Percentiles rank a stretch among this genome's conserved stretches.
Conservation (phyloP, 2,329 filamentous ascomycete species). For the Penicillium thymicola region DNA sequence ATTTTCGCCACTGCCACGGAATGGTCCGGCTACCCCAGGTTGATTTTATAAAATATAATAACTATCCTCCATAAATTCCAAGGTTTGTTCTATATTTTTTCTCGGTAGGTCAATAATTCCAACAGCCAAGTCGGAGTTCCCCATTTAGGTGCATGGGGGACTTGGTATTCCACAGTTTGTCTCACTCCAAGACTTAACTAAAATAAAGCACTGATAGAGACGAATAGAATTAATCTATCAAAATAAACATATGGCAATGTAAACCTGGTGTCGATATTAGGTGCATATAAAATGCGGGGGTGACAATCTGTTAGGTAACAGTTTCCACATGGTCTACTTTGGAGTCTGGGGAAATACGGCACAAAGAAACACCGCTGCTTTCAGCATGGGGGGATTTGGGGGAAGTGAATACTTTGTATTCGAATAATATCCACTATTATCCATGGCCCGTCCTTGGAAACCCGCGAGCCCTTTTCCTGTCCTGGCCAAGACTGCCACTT, state of each 20-base stretch:
- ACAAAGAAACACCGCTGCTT: background rate
- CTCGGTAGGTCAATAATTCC: background rate
- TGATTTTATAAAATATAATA: background rate
- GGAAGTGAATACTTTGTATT: background rate
- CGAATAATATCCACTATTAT: background rate
- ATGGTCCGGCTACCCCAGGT: background rate
- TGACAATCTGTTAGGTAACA: constrained; percentile 30
- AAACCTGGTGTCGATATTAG: background rate
- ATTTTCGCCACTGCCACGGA: background rate
- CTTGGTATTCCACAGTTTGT: background rate
- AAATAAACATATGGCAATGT: background rate
- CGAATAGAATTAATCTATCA: background rate
- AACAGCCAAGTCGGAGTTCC: constrained; percentile 3
- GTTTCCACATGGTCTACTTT: constrained; percentile 23
- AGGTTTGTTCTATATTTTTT: too few species aligned
- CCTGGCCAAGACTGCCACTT: background rate
- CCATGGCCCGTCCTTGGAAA: background rate
- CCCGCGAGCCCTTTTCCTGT: background rate
- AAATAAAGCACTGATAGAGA: background rate
- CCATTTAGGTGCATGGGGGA: background rate
- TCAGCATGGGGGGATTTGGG: background rate
- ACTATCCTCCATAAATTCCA: too few species aligned
- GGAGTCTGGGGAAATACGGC: constrained; percentile 7
- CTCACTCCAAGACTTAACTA: background rate
- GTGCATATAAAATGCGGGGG: constrained; percentile 26